Conservation (phyloP, 2,329 filamentous ascomycete genomes). For the Phialemoniopsis sp. region DNA sequence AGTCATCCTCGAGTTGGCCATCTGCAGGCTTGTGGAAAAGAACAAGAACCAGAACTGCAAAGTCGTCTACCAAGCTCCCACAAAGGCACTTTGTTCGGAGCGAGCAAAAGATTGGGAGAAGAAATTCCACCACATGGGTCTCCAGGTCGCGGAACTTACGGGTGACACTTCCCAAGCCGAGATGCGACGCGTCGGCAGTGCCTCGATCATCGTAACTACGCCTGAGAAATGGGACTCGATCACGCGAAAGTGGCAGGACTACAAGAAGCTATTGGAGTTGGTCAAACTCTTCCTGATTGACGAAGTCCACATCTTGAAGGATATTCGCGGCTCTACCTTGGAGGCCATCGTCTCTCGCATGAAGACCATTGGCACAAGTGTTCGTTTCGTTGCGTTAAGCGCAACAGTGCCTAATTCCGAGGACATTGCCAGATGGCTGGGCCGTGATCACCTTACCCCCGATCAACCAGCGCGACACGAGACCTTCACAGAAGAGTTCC, state of each 20-base stretch:
- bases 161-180: conserved; percentile 71
- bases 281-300: conserved; percentile 81
- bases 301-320: conserved; percentile 83
- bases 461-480: conserved; percentile 62
- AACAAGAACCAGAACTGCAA: conserved; percentile 63
- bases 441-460: conserved; percentile 55
- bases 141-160: conserved; percentile 74
- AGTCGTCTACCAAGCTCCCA: conserved; percentile 80
- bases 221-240: conserved; percentile 92
- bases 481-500: conserved; percentile 73
- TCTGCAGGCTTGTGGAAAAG: conserved; percentile 64
- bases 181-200: conserved; percentile 64
- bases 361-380: conserved; percentile 72
- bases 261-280: conserved; percentile 67
- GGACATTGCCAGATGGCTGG: conserved; percentile 78
- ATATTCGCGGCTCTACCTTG: conserved; percentile 71
- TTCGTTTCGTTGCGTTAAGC: conserved; percentile 77
- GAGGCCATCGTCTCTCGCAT: conserved; percentile 84
- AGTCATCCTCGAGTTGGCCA: conserved; percentile 74
- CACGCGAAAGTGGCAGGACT: conserved; percentile 82
- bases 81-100: conserved; percentile 78
- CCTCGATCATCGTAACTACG: conserved; percentile 80
- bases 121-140: conserved; percentile 65
- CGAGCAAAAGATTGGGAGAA: conserved; percentile 71
- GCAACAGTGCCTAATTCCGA: conserved; percentile 80